A percentile compares a stretch with the other conserved stretches of the same genome.
Evolutionary conservation across 805 yeast species (phyloP).

Genomic region (Myxozyma neotropica): DNA sequence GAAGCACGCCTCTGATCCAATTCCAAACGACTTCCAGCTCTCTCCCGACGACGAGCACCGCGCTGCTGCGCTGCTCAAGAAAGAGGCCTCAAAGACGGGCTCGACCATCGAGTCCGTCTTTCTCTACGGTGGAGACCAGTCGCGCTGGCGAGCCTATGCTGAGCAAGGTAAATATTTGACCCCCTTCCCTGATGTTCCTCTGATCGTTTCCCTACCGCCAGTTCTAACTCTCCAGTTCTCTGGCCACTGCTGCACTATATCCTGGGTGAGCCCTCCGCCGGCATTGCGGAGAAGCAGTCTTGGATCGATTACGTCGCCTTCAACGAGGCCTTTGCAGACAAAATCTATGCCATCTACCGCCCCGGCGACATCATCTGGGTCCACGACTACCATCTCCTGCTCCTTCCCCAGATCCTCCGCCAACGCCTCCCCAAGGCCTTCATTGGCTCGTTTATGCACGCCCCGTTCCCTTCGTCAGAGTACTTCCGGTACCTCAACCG

Average conservation of each 20-base stretch:
- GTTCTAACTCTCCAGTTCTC: conserved; percentile 42
- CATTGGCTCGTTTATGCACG: conserved; percentile 79
- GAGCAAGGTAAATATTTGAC: conserved; percentile 31
- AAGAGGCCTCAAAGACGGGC: conserved; percentile 44
- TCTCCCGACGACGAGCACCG: conserved; percentile 53
- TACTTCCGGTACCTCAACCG: conserved; percentile 87
- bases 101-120: conserved; percentile 80
- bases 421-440: conserved; percentile 72
- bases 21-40: conserved; percentile 61
- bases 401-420: conserved; percentile 80
- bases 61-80: conserved; percentile 50
- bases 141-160: conserved; percentile 66
- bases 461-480: conserved; percentile 95
- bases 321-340: conserved; percentile 87
- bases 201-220: too few species aligned
- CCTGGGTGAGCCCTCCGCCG: conserved; percentile 71
- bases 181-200: neutral
- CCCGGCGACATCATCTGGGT: conserved; percentile 93
- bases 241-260: conserved; percentile 98
- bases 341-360: conserved; percentile 67
- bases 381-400: conserved; percentile 82
- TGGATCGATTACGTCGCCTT: conserved; percentile 85
- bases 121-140: conserved; percentile 77
- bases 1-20: too few species aligned
- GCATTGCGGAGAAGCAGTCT: conserved; percentile 74